These are phyloP conservation scores for Pythium rishiriense DNA, from an alignment of 352 stramenopile genomes.

Conservation along the genomic window DNA sequence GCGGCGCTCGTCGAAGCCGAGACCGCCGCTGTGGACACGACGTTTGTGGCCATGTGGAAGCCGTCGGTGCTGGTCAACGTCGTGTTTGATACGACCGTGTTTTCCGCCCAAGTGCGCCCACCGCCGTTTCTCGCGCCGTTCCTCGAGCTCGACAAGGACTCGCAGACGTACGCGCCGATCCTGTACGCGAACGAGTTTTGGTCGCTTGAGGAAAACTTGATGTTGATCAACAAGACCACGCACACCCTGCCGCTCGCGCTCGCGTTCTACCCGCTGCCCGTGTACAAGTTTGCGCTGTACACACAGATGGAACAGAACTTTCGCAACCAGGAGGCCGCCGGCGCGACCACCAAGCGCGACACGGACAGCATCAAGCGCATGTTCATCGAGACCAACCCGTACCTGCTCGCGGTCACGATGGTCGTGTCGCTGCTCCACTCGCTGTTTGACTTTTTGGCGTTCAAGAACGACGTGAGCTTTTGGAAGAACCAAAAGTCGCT, in stretches of 20 bases:
- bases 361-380: constrained; percentile 94
- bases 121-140: constrained; percentile 67
- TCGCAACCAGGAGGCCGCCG: constrained; percentile 90
- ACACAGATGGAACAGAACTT: constrained; percentile 93
- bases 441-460: constrained; percentile 98
- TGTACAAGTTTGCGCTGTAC: constrained; percentile 94
- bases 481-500: constrained; percentile 98
- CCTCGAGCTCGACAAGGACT: constrained; percentile 59
- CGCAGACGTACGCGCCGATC: constrained; percentile 84
- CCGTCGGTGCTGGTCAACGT: constrained; percentile 66
- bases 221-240: constrained; percentile 90
- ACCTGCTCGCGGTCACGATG: constrained; percentile 94
- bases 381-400: constrained; percentile 98
- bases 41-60: constrained; percentile 85
- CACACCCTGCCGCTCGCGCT: constrained; percentile 81
- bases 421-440: constrained; percentile 96
- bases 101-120: constrained; percentile 49
- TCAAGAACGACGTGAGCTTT: constrained; percentile 99
- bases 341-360: constrained; percentile 88
- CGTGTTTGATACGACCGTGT: constrained; percentile 72
- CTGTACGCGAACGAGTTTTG: constrained; percentile 95
- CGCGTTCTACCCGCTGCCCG: constrained; percentile 79
- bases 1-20: constrained; percentile 14
- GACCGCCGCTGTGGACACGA: constrained; percentile 22
- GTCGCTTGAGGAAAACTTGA: constrained; percentile 85